Conservation (phyloP, 2,329 filamentous ascomycete genomes). For the Cryphonectria japonica region DNA sequence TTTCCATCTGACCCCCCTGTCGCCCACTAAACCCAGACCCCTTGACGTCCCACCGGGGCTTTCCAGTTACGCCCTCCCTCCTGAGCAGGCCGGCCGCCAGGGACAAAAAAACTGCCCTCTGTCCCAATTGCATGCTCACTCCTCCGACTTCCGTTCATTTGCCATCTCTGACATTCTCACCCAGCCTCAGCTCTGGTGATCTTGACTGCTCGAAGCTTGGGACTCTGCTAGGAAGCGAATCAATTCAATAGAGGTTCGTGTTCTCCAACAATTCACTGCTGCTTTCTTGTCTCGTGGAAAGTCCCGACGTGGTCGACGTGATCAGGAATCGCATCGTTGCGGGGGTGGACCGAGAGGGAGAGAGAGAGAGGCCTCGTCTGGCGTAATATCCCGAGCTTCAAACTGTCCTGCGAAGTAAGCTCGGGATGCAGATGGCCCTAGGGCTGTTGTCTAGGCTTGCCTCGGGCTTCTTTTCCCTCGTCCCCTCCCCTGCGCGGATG, state of each 20-base stretch:
- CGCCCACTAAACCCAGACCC: conserved; percentile 18
- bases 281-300: conserved; percentile 1
- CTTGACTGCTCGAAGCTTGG: conserved; percentile 21
- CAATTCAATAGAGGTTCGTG: conserved; percentile 25
- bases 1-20: background rate
- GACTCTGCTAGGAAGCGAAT: conserved; percentile 19
- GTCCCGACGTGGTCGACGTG: background rate
- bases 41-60: conserved; percentile 14
- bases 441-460: background rate
- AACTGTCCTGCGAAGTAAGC: background rate
- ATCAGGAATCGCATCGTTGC: background rate
- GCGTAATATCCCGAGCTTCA: conserved; percentile 1
- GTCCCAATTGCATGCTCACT: conserved; percentile 26
- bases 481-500: background rate
- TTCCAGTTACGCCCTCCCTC: conserved; percentile 26
- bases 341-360: background rate
- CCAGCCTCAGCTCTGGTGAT: conserved; percentile 19
- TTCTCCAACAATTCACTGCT: background rate
- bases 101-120: conserved; percentile 30
- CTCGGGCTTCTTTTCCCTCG: background rate
- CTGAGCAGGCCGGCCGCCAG: conserved; percentile 18
- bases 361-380: background rate
- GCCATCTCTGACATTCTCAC: conserved; percentile 18
- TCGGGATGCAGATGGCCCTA: background rate
- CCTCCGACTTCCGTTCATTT: conserved; percentile 22